phyloP scores from a whole-genome alignment of 805 yeast genomes.

The Zygosaccharomyces lentus region DNA sequence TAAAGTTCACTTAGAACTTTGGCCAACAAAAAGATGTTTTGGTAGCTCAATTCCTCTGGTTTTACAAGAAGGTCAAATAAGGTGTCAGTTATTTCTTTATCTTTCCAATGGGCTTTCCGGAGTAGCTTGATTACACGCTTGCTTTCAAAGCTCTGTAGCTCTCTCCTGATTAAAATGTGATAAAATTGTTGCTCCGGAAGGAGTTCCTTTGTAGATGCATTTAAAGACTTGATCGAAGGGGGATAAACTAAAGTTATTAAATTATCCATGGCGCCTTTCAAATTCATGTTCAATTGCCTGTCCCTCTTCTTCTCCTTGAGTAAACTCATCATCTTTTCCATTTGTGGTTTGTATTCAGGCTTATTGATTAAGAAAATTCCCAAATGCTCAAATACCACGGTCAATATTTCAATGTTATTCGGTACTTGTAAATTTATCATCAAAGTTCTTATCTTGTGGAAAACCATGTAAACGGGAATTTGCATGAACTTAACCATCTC shows the following conservation, averaged over 20 bases:
- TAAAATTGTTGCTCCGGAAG: constrained; percentile 48
- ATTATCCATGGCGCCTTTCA: constrained; percentile 55
- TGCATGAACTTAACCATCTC: constrained; percentile 76
- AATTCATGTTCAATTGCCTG: constrained; percentile 47
- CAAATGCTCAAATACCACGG: constrained; percentile 66
- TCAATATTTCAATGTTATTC: constrained; percentile 63
- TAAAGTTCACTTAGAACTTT: constrained; percentile 39
- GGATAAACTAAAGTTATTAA: constrained; percentile 54
- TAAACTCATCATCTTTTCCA: constrained; percentile 58
- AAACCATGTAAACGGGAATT: constrained; percentile 63
- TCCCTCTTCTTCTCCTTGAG: constrained; percentile 49
- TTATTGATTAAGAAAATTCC: constrained; percentile 60
- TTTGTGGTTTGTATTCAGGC: constrained; percentile 52
- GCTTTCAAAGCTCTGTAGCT: constrained; percentile 40
- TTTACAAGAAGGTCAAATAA: constrained; percentile 45
- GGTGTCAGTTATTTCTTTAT: constrained; percentile 34
- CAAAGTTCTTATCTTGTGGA: constrained; percentile 65
- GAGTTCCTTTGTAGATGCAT: constrained; percentile 23
- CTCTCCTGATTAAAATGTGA: constrained; percentile 47
- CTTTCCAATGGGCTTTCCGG: constrained; percentile 45
- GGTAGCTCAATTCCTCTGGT: constrained; percentile 60
- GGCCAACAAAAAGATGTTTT: constrained; percentile 49
- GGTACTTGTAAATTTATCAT: constrained; percentile 49
- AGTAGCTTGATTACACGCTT: constrained; percentile 38
- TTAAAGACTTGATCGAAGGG: constrained; percentile 41